Conservation (phyloP, 257 asterid genomes). For the Anisodus tanguticus region DNA sequence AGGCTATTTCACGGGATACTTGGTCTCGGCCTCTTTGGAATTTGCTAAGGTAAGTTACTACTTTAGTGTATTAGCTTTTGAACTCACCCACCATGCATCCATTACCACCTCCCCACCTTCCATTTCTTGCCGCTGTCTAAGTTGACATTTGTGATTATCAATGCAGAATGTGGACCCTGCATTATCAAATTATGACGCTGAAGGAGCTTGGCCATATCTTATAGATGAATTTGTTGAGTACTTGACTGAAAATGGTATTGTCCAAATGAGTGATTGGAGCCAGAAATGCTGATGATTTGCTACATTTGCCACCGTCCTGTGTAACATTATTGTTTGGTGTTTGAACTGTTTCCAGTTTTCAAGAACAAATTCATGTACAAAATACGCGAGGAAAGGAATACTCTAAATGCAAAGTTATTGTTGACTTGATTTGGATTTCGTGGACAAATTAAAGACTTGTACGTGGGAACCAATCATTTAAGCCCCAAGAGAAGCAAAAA, state of each 20-base stretch:
- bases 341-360: slow-evolving; percentile 22
- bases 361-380: slow-evolving; percentile 29
- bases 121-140: not conserved
- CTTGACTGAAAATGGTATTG: slow-evolving; percentile 68
- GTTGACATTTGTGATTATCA: not conserved
- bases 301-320: slow-evolving; percentile 1
- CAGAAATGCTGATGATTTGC: slow-evolving; percentile 47
- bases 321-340: slow-evolving; percentile 19
- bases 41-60: slow-evolving; percentile 77
- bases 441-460: slow-evolving; percentile 6
- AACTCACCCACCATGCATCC: not conserved
- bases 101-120: not conserved
- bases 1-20: slow-evolving; percentile 97
- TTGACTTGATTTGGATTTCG: slow-evolving; percentile 21
- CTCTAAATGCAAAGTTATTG: slow-evolving; percentile 21
- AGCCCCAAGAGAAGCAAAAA: not conserved
- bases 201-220: slow-evolving; percentile 99
- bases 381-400: slow-evolving; percentile 13
- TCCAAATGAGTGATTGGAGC: slow-evolving; percentile 73
- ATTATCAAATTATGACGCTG: slow-evolving; percentile 87
- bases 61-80: slow-evolving; percentile 18
- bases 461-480: not conserved
- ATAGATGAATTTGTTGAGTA: slow-evolving; percentile 96
- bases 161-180: slow-evolving; percentile 87
- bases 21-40: slow-evolving; percentile 97